Conservation (phyloP, 257 asterid genomes). For the Verbascum thapsus region DNA sequence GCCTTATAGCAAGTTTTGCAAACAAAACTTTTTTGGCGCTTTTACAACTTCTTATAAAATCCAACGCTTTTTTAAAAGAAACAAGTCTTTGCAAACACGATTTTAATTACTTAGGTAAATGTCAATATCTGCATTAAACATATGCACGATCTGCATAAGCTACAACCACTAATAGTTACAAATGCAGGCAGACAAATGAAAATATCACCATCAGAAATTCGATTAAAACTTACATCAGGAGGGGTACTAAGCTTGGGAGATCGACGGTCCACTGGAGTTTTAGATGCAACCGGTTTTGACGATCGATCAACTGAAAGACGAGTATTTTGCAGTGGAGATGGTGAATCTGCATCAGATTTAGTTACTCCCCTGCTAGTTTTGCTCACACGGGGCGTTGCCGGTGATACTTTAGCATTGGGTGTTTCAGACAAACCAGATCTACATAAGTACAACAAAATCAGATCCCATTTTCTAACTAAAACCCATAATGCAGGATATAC, state of each 20-base stretch:
- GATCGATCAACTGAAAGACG: conserved; percentile 52
- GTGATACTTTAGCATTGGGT: conserved; percentile 56
- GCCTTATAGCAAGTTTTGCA: no score
- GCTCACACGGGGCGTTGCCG: conserved; percentile 50
- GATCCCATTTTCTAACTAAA: conserved; percentile 19
- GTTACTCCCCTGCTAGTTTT: conserved; percentile 47
- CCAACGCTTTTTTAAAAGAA: no score
- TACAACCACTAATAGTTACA: neutral
- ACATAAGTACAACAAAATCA: conserved; percentile 22
- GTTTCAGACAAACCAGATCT: conserved; percentile 62
- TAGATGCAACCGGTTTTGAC: conserved; percentile 56
- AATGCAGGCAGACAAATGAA: neutral
- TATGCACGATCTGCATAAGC: neutral
- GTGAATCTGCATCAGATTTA: conserved; percentile 56
- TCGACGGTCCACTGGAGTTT: conserved; percentile 46
- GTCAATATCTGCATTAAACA: no score
- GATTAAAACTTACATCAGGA: conserved; percentile 59
- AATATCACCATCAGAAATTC: neutral
- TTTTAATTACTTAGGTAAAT: no score
- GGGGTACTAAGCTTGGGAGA: conserved; percentile 51
- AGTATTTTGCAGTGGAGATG: conserved; percentile 47
- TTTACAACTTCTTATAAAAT: no score
- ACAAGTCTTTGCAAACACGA: no score
- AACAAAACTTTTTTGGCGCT: no score
- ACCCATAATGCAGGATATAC: conserved; percentile 32